Conservation (phyloP, 2,329 filamentous ascomycete genomes). For the Calonectria ilicicola region DNA sequence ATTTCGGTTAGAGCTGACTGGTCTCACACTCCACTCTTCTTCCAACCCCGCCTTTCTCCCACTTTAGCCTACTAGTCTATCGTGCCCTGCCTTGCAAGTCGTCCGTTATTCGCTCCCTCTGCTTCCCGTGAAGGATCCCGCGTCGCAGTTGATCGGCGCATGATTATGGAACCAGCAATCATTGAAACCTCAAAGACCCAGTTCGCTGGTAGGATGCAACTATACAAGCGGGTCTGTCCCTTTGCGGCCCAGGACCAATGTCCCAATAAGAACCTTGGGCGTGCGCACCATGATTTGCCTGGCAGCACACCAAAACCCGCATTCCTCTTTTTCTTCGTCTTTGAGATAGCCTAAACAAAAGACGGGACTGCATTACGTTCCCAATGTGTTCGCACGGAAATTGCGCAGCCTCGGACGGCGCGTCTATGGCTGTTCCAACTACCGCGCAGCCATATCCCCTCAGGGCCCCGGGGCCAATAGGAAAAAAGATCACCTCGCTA, state of each 20-base stretch:
- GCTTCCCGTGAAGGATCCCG: not conserved
- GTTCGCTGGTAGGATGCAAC: not conserved
- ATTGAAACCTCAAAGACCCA: not conserved
- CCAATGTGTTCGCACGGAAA: conserved; percentile 20
- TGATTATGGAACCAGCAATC: not conserved
- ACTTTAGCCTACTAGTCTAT: not conserved
- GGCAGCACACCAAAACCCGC: not conserved
- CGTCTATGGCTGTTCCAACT: not conserved
- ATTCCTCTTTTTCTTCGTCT: not conserved
- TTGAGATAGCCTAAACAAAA: not conserved
- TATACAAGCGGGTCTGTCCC: not conserved
- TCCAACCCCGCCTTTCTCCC: not conserved
- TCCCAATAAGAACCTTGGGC: not conserved
- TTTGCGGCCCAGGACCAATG: not conserved
- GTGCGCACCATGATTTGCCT: not conserved
- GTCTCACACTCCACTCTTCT: not conserved
- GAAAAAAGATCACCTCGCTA: conserved; percentile 21
- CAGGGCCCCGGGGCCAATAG: conserved; percentile 6
- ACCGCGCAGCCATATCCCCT: not conserved
- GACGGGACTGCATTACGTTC: not conserved
- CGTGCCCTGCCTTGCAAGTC: not conserved
- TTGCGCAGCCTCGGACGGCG: not conserved
- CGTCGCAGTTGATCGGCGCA: not conserved
- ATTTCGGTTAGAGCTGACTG: not conserved
- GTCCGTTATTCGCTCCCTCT: not conserved